Conservation (phyloP, 345 rosid genomes). For the Acer negundo region DNA sequence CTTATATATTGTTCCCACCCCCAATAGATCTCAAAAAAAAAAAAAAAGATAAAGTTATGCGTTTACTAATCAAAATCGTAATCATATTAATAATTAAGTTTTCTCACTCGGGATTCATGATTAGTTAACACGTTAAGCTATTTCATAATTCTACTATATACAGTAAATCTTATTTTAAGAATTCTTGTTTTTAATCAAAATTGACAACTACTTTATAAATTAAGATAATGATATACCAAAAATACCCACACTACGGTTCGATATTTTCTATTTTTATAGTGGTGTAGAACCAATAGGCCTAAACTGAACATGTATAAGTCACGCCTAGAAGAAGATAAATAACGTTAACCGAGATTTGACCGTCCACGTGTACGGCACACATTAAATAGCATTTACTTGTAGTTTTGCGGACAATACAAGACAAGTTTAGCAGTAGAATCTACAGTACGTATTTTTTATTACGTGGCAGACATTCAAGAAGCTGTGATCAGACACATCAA, state of each 20-base stretch:
- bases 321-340: neutral
- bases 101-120: no score
- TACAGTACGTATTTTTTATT: no score
- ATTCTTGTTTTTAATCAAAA: no score
- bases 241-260: neutral
- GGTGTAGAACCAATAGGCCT: no score
- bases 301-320: neutral
- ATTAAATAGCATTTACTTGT: neutral
- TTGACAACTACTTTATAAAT: no score
- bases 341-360: conserved; percentile 2
- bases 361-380: conserved; percentile 15
- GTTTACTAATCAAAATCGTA: no score
- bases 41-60: no score
- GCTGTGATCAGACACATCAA: neutral
- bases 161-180: no score
- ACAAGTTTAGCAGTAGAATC: neutral
- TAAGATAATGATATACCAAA: neutral
- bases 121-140: no score
- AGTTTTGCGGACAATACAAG: neutral
- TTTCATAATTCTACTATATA: no score
- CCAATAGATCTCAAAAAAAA: neutral
- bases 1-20: neutral
- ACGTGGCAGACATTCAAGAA: neutral
- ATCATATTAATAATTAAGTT: no score
- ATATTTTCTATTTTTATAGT: no score